Percentiles rank a stretch among this genome's conserved stretches.
These are phyloP conservation scores for Microsporum ferrugineum DNA, from an alignment of 2,329 filamentous ascomycete genomes.

Conservation along the genomic window DNA sequence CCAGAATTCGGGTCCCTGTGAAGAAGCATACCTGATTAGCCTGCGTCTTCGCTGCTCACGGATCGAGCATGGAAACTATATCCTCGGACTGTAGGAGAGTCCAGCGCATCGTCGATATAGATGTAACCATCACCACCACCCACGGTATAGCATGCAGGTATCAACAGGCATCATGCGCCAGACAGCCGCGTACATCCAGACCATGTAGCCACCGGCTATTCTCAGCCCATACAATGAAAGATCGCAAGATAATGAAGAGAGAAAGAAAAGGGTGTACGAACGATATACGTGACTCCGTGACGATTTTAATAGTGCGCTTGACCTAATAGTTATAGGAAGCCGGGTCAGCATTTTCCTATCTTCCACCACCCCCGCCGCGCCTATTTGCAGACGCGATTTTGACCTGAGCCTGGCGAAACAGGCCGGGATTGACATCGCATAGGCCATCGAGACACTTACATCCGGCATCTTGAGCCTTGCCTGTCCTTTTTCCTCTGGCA, in stretches of 20 bases:
- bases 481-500: neutral
- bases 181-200: neutral
- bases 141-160: neutral
- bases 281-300: conserved; percentile 85
- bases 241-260: neutral
- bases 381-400: neutral
- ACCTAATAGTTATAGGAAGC: conserved; percentile 36
- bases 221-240: neutral
- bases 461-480: conserved; percentile 32
- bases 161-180: neutral
- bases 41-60: neutral
- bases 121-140: neutral
- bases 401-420: neutral
- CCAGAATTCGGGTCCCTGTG: conserved; percentile 61
- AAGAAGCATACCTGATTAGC: neutral
- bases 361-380: neutral
- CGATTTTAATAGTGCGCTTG: conserved; percentile 81
- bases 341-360: conserved; percentile 1
- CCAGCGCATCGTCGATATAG: neutral
- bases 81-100: neutral
- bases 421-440: neutral
- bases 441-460: conserved; percentile 22
- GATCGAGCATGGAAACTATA: too few relatives aligned
- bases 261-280: conserved; percentile 39
- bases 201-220: neutral